phyloP scores from a whole-genome alignment of 768 basidiomycete genomes.

The Auriculariales sp. region DNA sequence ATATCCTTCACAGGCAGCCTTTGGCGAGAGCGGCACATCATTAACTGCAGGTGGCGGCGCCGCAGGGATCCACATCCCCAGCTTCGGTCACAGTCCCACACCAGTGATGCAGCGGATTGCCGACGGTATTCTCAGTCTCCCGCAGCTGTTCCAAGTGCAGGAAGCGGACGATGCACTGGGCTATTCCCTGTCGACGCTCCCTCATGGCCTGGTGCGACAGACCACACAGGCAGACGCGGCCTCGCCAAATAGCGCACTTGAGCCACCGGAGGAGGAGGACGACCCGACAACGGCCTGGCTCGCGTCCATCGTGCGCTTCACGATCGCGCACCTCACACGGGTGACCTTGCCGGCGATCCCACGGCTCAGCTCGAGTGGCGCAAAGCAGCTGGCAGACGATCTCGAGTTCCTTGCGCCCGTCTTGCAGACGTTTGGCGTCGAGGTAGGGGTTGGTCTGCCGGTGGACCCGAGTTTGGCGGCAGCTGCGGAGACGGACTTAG shows the following conservation, averaged over 20 bases:
- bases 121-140: slow-evolving; percentile 88
- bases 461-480: too few species aligned
- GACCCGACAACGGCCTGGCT: slow-evolving; percentile 67
- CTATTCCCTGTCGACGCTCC: slow-evolving; percentile 76
- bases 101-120: slow-evolving; percentile 78
- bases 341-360: slow-evolving; percentile 59
- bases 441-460: too few species aligned
- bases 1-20: slow-evolving; percentile 56
- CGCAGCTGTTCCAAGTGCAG: slow-evolving; percentile 87
- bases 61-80: slow-evolving; percentile 53
- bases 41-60: slow-evolving; percentile 28
- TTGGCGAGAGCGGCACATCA: too few species aligned
- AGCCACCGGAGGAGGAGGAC: slow-evolving; percentile 17
- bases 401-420: slow-evolving; percentile 85
- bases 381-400: slow-evolving; percentile 76
- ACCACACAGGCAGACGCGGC: not conserved
- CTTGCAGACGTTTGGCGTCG: slow-evolving; percentile 79
- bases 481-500: too few species aligned
- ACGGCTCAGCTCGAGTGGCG: slow-evolving; percentile 46
- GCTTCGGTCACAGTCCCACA: slow-evolving; percentile 85
- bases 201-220: slow-evolving; percentile 12
- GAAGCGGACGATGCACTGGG: slow-evolving; percentile 81
- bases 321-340: slow-evolving; percentile 58
- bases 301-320: slow-evolving; percentile 70
- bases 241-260: slow-evolving; percentile 22